Conservation (phyloP, 768 basidiomycete species). For the Agaricus sinodeliciosus region DNA sequence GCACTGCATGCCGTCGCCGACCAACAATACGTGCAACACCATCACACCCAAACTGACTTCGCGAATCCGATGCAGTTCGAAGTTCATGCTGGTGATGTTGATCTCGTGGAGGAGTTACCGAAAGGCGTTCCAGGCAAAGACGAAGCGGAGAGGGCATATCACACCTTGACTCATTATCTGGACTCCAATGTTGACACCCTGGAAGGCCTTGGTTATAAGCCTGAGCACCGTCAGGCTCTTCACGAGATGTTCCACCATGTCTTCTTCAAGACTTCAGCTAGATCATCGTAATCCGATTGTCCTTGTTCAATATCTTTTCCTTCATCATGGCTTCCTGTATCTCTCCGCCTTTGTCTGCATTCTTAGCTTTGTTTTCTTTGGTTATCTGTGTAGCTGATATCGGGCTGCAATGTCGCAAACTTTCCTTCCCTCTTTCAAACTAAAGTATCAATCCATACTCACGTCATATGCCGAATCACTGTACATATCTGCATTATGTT, state of each 20-base stretch:
- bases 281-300: not conserved
- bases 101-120: slow-evolving; percentile 3
- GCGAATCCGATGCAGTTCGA: slow-evolving; percentile 3
- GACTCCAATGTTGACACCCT: slow-evolving; percentile 6
- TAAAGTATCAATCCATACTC: not conserved
- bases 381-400: not conserved
- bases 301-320: not conserved
- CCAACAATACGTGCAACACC: slow-evolving; percentile 8
- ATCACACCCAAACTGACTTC: slow-evolving; percentile 6
- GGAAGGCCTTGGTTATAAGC: slow-evolving; percentile 7
- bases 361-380: not conserved
- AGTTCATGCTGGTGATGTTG: slow-evolving; percentile 1
- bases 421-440: not conserved
- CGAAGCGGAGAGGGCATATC: slow-evolving; percentile 9
- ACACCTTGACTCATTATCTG: slow-evolving; percentile 8
- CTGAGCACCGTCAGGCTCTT: slow-evolving; percentile 5
- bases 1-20: slow-evolving; percentile 3
- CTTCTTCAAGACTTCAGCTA: slow-evolving; percentile 7
- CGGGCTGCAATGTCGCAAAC: not conserved
- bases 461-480: not conserved
- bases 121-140: slow-evolving; percentile 6
- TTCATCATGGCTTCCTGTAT: not conserved
- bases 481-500: slow-evolving; percentile 6
- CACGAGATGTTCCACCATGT: slow-evolving; percentile 8
- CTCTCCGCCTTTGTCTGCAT: not conserved